A percentile compares a stretch with the other conserved stretches of the same genome.
Evolutionary conservation across 371 early-diverging fungal species (phyloP).

Genomic region (Apophysomyces ossiformis): DNA sequence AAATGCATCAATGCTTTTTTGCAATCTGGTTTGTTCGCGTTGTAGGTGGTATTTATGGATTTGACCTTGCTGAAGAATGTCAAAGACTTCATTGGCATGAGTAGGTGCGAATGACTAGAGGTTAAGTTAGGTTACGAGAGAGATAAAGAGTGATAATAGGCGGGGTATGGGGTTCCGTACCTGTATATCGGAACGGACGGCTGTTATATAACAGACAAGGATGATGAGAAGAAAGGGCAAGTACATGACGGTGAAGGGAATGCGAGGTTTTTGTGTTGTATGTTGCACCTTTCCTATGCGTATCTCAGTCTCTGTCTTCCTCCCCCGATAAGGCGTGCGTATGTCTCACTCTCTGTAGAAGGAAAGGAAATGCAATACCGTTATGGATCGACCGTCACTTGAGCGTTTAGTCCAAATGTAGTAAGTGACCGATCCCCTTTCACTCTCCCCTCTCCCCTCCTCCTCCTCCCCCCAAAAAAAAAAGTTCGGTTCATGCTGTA

Average conservation of each 20-base stretch:
- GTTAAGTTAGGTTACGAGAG: neutral
- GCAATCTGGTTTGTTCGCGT: conserved; percentile 29
- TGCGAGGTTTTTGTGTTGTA: too few species aligned
- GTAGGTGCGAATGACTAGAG: conserved; percentile 17
- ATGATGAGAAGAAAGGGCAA: conserved; percentile 2
- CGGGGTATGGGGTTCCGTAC: neutral
- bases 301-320: too few species aligned
- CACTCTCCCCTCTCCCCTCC: too few species aligned
- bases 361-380: too few species aligned
- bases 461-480: too few species aligned
- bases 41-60: conserved; percentile 29
- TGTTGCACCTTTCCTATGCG: too few species aligned
- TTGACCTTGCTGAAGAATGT: conserved; percentile 35
- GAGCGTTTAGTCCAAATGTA: too few species aligned
- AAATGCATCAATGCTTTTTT: conserved; percentile 28
- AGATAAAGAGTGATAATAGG: neutral
- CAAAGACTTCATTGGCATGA: conserved; percentile 27
- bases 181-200: neutral
- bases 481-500: too few species aligned
- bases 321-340: too few species aligned
- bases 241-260: neutral
- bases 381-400: too few species aligned
- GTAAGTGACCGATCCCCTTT: too few species aligned
- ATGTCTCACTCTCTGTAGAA: too few species aligned
- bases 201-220: neutral